These are phyloP conservation scores for Delonix regia DNA, from an alignment of 306 rosid genomes.

Conservation along the genomic window DNA sequence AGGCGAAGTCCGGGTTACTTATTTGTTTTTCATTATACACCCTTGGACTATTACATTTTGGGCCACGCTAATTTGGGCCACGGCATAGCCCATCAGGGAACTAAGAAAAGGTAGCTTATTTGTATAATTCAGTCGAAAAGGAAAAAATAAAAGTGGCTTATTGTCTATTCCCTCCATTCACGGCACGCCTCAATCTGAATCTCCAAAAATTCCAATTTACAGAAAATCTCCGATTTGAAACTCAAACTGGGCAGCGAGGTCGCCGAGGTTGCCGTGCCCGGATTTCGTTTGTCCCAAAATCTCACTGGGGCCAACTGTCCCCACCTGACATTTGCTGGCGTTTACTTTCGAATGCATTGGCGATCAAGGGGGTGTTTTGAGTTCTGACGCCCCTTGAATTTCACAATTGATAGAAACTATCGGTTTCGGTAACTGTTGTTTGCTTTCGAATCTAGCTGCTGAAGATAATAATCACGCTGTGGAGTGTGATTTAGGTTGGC, in stretches of 20 bases:
- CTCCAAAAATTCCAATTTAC: constrained; percentile 22
- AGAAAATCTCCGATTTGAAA: constrained; percentile 39
- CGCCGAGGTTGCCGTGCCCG: constrained; percentile 22
- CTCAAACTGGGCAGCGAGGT: constrained; percentile 24
- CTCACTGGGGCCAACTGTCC: constrained; percentile 27
- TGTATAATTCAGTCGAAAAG: not conserved
- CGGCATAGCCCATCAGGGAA: not conserved
- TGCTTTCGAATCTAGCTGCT: constrained; percentile 13
- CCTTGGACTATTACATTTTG: not conserved
- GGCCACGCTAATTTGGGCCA: constrained; percentile 25
- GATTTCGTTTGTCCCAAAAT: not conserved
- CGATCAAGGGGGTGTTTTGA: constrained; percentile 35
- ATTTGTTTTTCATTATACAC: too few relatives aligned
- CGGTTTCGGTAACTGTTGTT: constrained; percentile 28
- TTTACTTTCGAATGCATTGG: constrained; percentile 20
- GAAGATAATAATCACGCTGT: constrained; percentile 35
- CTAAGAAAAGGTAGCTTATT: not conserved
- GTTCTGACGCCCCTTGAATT: constrained; percentile 25
- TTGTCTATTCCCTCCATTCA: constrained; percentile 52
- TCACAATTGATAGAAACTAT: constrained; percentile 1
- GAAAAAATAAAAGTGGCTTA: not conserved
- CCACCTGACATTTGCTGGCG: not conserved
- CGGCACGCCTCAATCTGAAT: constrained; percentile 43
- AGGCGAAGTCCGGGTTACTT: too few relatives aligned
- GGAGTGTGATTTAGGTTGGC: constrained; percentile 34